Evolutionary conservation across 148 eudicot genomes (phyloP).

Genomic region (Nepenthes mirabilis): DNA sequence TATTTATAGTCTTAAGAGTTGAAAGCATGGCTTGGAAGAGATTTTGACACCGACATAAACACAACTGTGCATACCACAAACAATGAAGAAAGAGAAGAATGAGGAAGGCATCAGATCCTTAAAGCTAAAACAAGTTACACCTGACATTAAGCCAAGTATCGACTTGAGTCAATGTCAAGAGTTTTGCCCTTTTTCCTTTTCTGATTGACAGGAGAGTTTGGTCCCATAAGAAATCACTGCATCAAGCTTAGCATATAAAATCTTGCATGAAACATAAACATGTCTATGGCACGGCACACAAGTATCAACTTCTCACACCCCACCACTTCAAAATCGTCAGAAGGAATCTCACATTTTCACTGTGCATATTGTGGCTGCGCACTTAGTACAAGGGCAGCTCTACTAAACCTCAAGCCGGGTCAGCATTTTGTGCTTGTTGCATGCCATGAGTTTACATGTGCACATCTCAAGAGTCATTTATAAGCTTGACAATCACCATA

Average conservation of each 20-base stretch:
- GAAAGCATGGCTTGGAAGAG: slow-evolving; percentile 1
- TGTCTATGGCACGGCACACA: slow-evolving; percentile 4
- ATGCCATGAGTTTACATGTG: no score
- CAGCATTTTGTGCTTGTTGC: no score
- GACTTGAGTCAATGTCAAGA: slow-evolving; percentile 14
- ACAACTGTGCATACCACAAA: slow-evolving; percentile 1
- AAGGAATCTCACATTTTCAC: neutral
- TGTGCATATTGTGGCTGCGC: neutral
- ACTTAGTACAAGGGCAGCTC: neutral
- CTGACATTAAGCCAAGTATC: slow-evolving; percentile 29
- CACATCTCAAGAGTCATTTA: no score
- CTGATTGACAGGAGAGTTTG: no score
- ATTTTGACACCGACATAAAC: neutral
- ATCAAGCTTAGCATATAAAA: neutral
- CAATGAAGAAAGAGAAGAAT: neutral
- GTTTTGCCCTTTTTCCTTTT: neutral
- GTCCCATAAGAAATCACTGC: neutral
- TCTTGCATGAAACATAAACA: slow-evolving; percentile 2
- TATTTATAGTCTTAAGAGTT: slow-evolving; percentile 22
- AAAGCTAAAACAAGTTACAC: slow-evolving; percentile 16
- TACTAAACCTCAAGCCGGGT: no score
- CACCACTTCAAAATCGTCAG: neutral
- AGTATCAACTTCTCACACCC: neutral
- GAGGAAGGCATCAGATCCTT: slow-evolving; percentile 46
- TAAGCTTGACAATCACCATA: no score